phyloP scores from a whole-genome alignment of 139 green algal genomes.

The Auxenochlorella pyrenoidosa region DNA sequence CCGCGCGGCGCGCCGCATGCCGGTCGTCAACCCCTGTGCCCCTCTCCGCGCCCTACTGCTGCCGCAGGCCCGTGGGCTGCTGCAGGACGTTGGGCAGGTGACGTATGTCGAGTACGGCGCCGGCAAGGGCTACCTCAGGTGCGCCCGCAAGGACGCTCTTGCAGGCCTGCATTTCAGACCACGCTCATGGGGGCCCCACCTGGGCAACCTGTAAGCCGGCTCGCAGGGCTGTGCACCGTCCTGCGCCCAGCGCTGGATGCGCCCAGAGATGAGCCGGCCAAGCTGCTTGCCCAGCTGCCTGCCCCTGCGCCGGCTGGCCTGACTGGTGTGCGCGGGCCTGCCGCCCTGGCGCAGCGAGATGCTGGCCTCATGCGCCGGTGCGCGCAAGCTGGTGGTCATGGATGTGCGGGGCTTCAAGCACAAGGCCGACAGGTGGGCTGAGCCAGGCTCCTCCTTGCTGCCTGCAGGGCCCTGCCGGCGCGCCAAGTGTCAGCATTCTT shows the following conservation, averaged over 20 bases:
- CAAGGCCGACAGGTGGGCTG: constrained; percentile 54
- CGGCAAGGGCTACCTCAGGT: constrained; percentile 76
- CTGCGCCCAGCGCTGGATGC: not conserved
- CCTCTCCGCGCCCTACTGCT: too few relatives aligned
- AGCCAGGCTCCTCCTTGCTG: too few relatives aligned
- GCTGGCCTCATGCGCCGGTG: not conserved
- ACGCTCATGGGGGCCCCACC: too few relatives aligned
- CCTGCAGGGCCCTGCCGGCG: too few relatives aligned
- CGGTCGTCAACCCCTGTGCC: too few relatives aligned
- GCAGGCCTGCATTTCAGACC: too few relatives aligned
- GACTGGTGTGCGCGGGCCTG: not conserved
- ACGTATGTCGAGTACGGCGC: constrained; percentile 76
- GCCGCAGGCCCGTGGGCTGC: constrained; percentile 12
- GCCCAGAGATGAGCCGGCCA: not conserved
- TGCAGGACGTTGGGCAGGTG: constrained; percentile 21
- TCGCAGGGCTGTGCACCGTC: not conserved
- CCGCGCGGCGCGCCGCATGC: too few relatives aligned
- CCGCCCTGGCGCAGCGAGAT: constrained; percentile 4
- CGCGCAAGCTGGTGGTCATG: constrained; percentile 44
- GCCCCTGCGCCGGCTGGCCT: not conserved
- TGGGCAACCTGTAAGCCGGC: too few relatives aligned
- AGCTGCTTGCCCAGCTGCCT: not conserved
- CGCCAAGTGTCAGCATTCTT: too few relatives aligned
- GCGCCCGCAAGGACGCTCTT: not conserved
- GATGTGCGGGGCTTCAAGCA: constrained; percentile 52